Evolutionary conservation across 2,329 filamentous ascomycete species (phyloP), one percentile per base, ranked within the genome.

Genomic region (Calonectria pseudoturangicola): DNA sequence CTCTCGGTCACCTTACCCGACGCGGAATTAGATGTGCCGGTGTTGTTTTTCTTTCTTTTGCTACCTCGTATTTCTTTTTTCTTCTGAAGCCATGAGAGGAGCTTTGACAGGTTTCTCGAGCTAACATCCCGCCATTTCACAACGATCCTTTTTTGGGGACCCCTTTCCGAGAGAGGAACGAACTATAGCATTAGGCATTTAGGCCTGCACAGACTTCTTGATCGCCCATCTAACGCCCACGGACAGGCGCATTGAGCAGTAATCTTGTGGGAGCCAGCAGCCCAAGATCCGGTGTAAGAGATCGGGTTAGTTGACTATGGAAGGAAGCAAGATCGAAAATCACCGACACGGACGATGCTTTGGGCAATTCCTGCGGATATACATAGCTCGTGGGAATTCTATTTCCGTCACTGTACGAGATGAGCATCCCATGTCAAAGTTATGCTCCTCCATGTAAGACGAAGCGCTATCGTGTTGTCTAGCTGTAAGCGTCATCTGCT

Each of bases 1-100:
- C n/a, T 47, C 41, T 62, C 66, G 45, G 51, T 58, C 54, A 13
- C n/a, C 54, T 66, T 54, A 45, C 43, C 48, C 30, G 36, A 27
- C 25, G 48, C 48, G 48, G 48, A 66, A 66, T 58, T 58, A 4
- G 21, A 30, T 39, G 62, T 36, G 30, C 45, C 27, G 43, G 43
- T 30, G 30, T 21, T 18, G 5, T 45, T 60, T 60, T 58, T 41
- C 39, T 33, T 41, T 60, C n/a, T 60, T 27, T 60, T 43, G 12
- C 41, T 54, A 47, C 48, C 48, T 33, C 27, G 62, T 36, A 7
- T 48, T 27, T 18, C 25, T 27, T 33, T 39, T 41, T 48, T 27
- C 25, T 39, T 41, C 36, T 39, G 25, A 28, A 16, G 56, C 43
- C 16, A 36, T 58, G 64, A 43, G 48, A 36, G 47, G 64, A 43